phyloP scores from a whole-genome alignment of 768 basidiomycete genomes.

The Antrodiella citrinella region DNA sequence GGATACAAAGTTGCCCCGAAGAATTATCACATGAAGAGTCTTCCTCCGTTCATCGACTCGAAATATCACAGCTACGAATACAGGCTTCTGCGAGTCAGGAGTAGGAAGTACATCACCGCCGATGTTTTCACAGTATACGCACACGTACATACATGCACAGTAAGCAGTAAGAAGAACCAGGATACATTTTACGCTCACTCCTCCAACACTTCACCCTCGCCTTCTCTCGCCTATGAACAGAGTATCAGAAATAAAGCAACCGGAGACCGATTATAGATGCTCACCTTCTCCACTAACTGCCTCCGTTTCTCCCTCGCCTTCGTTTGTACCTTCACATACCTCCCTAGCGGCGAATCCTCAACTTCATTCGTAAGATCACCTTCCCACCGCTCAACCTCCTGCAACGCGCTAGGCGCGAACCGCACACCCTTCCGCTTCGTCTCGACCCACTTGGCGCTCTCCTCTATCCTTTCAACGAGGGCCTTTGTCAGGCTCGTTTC shows the following conservation, averaged over 20 bases:
- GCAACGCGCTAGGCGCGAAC: constrained; percentile 68
- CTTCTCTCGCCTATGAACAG: constrained; percentile 51
- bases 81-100: too few relatives aligned
- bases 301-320: constrained; percentile 74
- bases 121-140: too few relatives aligned
- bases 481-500: constrained; percentile 60
- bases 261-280: constrained; percentile 5
- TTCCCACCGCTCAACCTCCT: constrained; percentile 72
- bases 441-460: constrained; percentile 74
- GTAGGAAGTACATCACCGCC: too few relatives aligned
- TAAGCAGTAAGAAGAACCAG: too few relatives aligned
- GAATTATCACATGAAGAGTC: too few relatives aligned
- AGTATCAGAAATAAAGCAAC: background rate
- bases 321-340: constrained; percentile 71
- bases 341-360: constrained; percentile 70
- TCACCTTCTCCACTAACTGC: constrained; percentile 68
- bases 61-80: too few relatives aligned
- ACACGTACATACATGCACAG: too few relatives aligned
- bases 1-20: too few relatives aligned
- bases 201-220: constrained; percentile 64
- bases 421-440: constrained; percentile 55
- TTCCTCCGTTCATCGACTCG: too few relatives aligned
- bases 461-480: constrained; percentile 82
- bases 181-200: constrained; percentile 20
- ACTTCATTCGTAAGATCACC: constrained; percentile 43